These are phyloP conservation scores for Cyclotella sp. DNA, from an alignment of 108 stramenopile species.

Conservation along the genomic window DNA sequence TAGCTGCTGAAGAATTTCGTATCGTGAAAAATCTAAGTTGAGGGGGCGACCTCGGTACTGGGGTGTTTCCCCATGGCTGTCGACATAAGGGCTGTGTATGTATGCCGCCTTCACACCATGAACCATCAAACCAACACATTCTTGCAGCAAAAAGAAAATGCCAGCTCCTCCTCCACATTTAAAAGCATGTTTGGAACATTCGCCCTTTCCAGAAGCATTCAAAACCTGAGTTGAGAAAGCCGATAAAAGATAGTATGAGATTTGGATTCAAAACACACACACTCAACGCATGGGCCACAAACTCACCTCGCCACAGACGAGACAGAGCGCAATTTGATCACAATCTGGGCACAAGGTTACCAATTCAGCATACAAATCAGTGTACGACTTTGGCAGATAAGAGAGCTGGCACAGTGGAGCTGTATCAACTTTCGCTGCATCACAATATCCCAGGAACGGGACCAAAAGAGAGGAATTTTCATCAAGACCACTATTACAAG, in stretches of 20 bases:
- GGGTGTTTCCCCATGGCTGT: constrained; percentile 93
- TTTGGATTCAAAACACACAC: neutral
- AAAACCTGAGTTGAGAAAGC: constrained; percentile 53
- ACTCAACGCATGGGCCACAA: neutral
- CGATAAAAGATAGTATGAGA: neutral
- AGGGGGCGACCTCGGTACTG: constrained; percentile 87
- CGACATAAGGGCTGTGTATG: constrained; percentile 93
- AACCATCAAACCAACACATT: constrained; percentile 89
- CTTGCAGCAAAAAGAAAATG: constrained; percentile 93
- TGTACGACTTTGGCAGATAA: constrained; percentile 82
- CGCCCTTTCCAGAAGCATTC: constrained; percentile 83
- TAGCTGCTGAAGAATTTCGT: constrained; percentile 70
- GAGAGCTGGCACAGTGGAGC: constrained; percentile 55
- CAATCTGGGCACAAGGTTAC: constrained; percentile 72
- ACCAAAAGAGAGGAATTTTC: constrained; percentile 19
- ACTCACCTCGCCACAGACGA: constrained; percentile 81
- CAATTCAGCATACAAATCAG: constrained; percentile 85
- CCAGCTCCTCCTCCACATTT: constrained; percentile 92
- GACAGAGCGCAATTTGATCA: constrained; percentile 85
- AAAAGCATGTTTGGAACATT: constrained; percentile 89
- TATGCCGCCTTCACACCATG: constrained; percentile 89
- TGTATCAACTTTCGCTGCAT: neutral
- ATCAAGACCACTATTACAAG: constrained; percentile 4
- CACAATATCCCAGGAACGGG: constrained; percentile 36
- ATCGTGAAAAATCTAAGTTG: constrained; percentile 75